phyloP scores from a whole-genome alignment of 148 eudicot species.

The Silene uniflora region DNA sequence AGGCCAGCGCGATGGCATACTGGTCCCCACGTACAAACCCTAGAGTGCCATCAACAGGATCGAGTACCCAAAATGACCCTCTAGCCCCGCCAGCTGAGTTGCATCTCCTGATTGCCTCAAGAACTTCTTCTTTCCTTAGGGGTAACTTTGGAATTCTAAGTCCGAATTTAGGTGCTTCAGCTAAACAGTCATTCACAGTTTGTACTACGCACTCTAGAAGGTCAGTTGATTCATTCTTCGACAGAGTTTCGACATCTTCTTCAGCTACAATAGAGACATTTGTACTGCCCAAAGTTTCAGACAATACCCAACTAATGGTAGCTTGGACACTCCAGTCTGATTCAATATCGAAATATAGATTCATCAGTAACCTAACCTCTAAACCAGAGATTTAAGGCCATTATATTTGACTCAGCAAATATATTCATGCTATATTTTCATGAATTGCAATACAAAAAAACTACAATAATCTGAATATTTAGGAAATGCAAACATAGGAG shows the following conservation, averaged over 20 bases:
- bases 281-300: slow-evolving; percentile 49
- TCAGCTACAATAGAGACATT: slow-evolving; percentile 82
- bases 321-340: slow-evolving; percentile 99
- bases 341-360: slow-evolving; percentile 24
- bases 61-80: slow-evolving; percentile 86
- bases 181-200: slow-evolving; percentile 70
- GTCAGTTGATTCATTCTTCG: slow-evolving; percentile 45
- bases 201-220: slow-evolving; percentile 53
- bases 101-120: slow-evolving; percentile 73
- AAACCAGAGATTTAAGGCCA: neutral
- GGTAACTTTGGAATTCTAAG: slow-evolving; percentile 47
- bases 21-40: slow-evolving; percentile 93
- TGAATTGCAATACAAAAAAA: too few relatives aligned
- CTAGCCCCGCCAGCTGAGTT: slow-evolving; percentile 66
- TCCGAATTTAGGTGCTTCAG: slow-evolving; percentile 64
- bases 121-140: slow-evolving; percentile 44
- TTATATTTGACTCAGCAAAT: too few relatives aligned
- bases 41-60: slow-evolving; percentile 90
- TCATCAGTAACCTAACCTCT: slow-evolving; percentile 2
- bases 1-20: slow-evolving; percentile 80
- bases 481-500: too few relatives aligned
- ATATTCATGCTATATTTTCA: too few relatives aligned
- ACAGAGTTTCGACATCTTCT: slow-evolving; percentile 73
- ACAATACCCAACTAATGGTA: slow-evolving; percentile 67
- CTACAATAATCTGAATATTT: too few relatives aligned